A percentile compares a stretch with the other conserved stretches of the same genome.
phyloP scores from a whole-genome alignment of 805 yeast genomes.

The Isabelozyma gotoi region DNA sequence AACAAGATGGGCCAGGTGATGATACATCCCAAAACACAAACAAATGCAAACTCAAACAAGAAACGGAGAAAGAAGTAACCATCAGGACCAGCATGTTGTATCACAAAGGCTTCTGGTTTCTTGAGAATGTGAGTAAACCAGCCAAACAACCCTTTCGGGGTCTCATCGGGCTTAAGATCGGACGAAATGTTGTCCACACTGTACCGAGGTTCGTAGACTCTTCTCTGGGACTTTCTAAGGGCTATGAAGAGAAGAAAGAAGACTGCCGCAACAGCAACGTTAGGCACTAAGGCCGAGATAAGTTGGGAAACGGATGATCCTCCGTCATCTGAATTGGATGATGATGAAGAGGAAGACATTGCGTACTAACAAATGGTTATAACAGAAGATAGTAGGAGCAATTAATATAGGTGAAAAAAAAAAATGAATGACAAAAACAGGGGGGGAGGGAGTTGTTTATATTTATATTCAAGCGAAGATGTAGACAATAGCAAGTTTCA shows the following conservation, averaged over 20 bases:
- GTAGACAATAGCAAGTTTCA: not conserved
- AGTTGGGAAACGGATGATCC: conserved; percentile 46
- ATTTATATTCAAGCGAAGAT: not conserved
- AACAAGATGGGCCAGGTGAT: conserved; percentile 67
- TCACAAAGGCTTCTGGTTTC: conserved; percentile 58
- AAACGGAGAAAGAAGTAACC: conserved; percentile 76
- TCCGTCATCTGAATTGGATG: not conserved
- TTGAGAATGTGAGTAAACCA: conserved; percentile 56
- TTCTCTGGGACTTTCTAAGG: conserved; percentile 41
- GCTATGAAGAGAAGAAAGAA: conserved; percentile 39
- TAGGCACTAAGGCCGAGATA: conserved; percentile 47
- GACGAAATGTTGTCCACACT: conserved; percentile 46
- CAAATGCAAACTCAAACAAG: conserved; percentile 51
- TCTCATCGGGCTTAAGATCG: conserved; percentile 42
- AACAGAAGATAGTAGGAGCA: not conserved
- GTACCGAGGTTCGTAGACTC: conserved; percentile 56
- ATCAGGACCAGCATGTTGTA: conserved; percentile 73
- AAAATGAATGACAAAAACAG: not conserved
- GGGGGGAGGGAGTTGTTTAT: not conserved
- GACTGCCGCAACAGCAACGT: conserved; percentile 39
- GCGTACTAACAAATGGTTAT: not conserved
- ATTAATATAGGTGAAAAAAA: not conserved
- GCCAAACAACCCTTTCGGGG: conserved; percentile 44
- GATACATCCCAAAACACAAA: conserved; percentile 54
- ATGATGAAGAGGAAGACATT: not conserved